phyloP scores from a whole-genome alignment of 2,329 filamentous ascomycete genomes.

The Thelonectria rubi region DNA sequence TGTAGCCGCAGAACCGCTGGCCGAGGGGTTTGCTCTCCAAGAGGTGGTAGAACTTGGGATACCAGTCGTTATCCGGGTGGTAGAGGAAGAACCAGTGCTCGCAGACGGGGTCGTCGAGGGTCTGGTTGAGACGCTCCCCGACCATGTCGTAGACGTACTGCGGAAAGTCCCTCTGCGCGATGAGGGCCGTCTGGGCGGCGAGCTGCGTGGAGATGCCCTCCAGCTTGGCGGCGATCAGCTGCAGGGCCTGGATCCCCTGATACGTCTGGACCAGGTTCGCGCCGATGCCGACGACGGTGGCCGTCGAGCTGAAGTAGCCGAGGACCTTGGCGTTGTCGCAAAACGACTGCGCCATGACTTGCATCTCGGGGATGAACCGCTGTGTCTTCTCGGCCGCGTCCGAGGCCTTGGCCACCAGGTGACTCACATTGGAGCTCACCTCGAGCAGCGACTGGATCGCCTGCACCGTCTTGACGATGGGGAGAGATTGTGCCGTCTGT shows the following conservation, averaged over 20 bases:
- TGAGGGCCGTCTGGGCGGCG: constrained; percentile 48
- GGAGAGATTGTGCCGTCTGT: constrained; percentile 8
- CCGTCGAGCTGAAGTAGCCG: constrained; percentile 44
- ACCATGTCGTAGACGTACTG: constrained; percentile 50
- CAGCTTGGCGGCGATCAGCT: constrained; percentile 48
- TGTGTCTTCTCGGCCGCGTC: constrained; percentile 34
- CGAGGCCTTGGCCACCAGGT: constrained; percentile 36
- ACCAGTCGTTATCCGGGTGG: constrained; percentile 54
- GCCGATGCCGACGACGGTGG: constrained; percentile 45
- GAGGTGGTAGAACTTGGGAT: constrained; percentile 51
- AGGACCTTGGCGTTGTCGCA: constrained; percentile 46
- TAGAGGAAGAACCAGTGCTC: constrained; percentile 54
- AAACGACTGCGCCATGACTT: constrained; percentile 48
- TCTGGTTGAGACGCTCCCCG: constrained; percentile 47
- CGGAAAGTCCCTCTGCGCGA: constrained; percentile 50
- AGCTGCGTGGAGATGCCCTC: constrained; percentile 46
- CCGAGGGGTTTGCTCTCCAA: constrained; percentile 47
- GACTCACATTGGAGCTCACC: constrained; percentile 14
- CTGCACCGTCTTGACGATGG: constrained; percentile 14
- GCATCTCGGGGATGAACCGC: constrained; percentile 45
- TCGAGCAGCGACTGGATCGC: constrained; percentile 15
- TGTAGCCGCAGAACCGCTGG: constrained; percentile 51
- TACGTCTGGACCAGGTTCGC: constrained; percentile 48
- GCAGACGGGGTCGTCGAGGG: constrained; percentile 41
- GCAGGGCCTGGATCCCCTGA: constrained; percentile 48